Evolutionary conservation across 495 filamentous ascomycete species (phyloP), one percentile per base, ranked within the genome.

Genomic region (Penicillium nucicola): DNA sequence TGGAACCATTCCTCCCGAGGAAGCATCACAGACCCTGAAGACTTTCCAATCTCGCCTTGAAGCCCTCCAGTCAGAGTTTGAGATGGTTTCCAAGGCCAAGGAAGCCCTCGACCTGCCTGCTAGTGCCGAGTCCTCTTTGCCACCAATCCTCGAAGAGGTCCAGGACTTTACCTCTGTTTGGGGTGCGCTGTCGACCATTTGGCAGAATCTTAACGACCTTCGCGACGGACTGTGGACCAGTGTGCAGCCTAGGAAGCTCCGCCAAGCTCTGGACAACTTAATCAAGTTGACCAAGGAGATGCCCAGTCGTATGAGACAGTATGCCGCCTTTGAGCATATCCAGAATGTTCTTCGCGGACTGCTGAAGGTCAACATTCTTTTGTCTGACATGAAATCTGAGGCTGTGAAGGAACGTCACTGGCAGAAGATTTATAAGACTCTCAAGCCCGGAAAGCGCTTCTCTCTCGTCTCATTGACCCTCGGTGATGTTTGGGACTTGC

Each of bases 281-380:
- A 88, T 97, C 63, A 96, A 95, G 72, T 93, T 96, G 86, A 96
- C 91, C 39, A 99, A 96, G 74, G 92, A 97, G 51, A 99, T 99
- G 93, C 93, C 93, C 0, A 95, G 89, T 67, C 84, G 93, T 37
- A 99, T 97, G 95, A 84, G 93, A 40, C 93, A 99, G 60, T 99
- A 99, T 67, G 93, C 93, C 54, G 95, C 93, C 11, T 99, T 99
- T 66, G 93, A 97, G 67, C 92, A 99, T 59, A 88, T 97, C 28
- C 93, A 99, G 60, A 88, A 84, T 50, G 85, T 92, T 20, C 79
- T 97, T n/a, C 87, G 90, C 8, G 82, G 89, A 57, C 75, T 92
- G 18, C 76, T 96, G 57, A 97, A 96, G 66, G 88, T 92, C 54
- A 99, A 97, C 60, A 75, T 84, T 13, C 75, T 97, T 19, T 75